Evolutionary conservation across 2,329 filamentous ascomycete genomes (phyloP).

Genomic region (Pseudogymnoascus sp.): DNA sequence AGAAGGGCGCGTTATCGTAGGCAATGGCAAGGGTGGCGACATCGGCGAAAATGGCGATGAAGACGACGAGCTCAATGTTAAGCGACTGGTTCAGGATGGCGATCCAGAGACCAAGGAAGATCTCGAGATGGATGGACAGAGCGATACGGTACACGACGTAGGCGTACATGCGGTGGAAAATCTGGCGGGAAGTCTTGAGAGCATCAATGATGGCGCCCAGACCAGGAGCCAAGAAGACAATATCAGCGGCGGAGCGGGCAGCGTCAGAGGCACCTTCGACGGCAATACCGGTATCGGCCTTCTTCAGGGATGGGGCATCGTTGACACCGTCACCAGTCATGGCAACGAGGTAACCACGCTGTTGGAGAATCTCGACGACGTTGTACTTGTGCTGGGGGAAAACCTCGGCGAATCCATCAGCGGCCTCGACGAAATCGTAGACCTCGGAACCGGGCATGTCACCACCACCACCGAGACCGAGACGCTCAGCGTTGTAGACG

Average conservation of each 20-base stretch:
- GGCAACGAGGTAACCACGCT: slow-evolving; percentile 86
- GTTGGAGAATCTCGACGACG: slow-evolving; percentile 86
- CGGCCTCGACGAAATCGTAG: slow-evolving; percentile 91
- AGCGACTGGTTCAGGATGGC: slow-evolving; percentile 77
- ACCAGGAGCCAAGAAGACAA: slow-evolving; percentile 87
- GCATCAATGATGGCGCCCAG: slow-evolving; percentile 89
- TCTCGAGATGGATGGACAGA: slow-evolving; percentile 81
- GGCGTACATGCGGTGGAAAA: slow-evolving; percentile 95
- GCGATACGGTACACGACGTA: slow-evolving; percentile 96
- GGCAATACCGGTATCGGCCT: slow-evolving; percentile 93
- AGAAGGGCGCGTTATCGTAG: slow-evolving; percentile 87
- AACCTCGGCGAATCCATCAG: slow-evolving; percentile 89
- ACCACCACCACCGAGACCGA: slow-evolving; percentile 82
- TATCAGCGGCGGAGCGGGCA: slow-evolving; percentile 84
- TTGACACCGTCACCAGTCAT: slow-evolving; percentile 98
- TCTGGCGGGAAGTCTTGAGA: slow-evolving; percentile 86
- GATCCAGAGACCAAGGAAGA: slow-evolving; percentile 89
- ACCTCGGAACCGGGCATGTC: slow-evolving; percentile 92
- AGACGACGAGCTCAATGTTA: slow-evolving; percentile 82
- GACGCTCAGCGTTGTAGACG: slow-evolving; percentile 87
- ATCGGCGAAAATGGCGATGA: slow-evolving; percentile 92
- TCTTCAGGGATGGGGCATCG: slow-evolving; percentile 86
- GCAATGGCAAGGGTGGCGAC: slow-evolving; percentile 87
- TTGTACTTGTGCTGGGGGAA: slow-evolving; percentile 96
- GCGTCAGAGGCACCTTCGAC: slow-evolving; percentile 89